Evolutionary conservation across 495 filamentous ascomycete genomes (phyloP).

Genomic region (Neurospora sp.): DNA sequence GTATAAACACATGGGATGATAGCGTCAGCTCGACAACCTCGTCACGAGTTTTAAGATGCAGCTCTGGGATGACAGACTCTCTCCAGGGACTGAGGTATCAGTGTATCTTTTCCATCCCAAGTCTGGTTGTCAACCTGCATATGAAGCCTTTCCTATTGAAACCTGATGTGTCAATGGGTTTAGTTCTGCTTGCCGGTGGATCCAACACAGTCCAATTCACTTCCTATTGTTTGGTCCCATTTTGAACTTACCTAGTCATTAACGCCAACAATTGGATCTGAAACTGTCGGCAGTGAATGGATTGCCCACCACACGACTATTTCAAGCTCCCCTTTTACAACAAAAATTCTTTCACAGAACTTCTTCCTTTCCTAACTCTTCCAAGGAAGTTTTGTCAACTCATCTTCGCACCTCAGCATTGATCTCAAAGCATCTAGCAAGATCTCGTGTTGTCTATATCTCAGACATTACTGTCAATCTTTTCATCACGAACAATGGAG

Average conservation of each 20-base stretch:
- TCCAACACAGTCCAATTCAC: neutral
- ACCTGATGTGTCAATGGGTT: neutral
- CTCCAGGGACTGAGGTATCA: neutral
- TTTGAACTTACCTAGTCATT: neutral
- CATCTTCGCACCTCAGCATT: neutral
- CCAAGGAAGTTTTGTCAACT: neutral
- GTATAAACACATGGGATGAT: neutral
- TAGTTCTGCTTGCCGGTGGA: neutral
- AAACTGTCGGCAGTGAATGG: neutral
- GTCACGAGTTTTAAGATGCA: too few relatives aligned
- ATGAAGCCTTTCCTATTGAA: neutral
- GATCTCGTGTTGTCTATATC: neutral
- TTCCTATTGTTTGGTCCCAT: neutral
- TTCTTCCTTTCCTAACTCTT: neutral
- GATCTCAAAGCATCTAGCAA: neutral
- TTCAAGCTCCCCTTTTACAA: neutral
- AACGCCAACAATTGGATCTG: neutral
- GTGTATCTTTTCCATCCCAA: neutral
- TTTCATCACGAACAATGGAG: neutral
- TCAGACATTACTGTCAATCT: neutral
- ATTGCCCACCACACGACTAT: neutral
- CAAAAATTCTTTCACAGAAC: neutral
- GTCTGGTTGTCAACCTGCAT: neutral
- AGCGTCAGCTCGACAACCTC: too few relatives aligned
- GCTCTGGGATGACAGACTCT: neutral